Evolutionary conservation across 1,139 yeast genomes (phyloP).

Genomic region (Meyerozyma sp.): DNA sequence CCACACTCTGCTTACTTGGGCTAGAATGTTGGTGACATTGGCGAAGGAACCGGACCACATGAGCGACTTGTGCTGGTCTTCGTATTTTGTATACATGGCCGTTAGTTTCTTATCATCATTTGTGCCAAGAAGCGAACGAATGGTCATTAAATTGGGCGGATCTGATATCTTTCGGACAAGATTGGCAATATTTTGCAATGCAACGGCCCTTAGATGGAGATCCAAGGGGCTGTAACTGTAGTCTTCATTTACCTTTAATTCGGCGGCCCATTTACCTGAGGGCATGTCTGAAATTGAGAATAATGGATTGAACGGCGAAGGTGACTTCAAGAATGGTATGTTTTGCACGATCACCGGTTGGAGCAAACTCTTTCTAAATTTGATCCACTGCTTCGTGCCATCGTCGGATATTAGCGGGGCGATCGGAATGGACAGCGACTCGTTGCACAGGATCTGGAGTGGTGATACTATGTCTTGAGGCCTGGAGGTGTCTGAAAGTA

Average conservation of each 20-base stretch:
- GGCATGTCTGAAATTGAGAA: constrained; percentile 27
- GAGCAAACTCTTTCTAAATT: constrained; percentile 16
- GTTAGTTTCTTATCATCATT: background rate
- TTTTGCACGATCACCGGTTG: constrained; percentile 34
- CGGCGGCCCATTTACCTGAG: constrained; percentile 43
- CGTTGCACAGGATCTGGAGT: constrained; percentile 29
- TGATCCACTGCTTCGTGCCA: constrained; percentile 44
- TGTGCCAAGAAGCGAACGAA: background rate
- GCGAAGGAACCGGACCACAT: too few species aligned
- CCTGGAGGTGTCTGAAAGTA: constrained; percentile 14
- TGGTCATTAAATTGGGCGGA: background rate
- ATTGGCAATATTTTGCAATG: constrained; percentile 22
- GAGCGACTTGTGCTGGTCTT: background rate
- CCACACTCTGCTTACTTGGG: too few species aligned
- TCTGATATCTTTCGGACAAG: background rate
- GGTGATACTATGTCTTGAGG: constrained; percentile 13
- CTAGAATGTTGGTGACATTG: too few species aligned
- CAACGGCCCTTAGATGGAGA: constrained; percentile 23
- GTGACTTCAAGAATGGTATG: constrained; percentile 57
- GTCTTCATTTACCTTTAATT: constrained; percentile 46
- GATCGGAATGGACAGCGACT: constrained; percentile 38
- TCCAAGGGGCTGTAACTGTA: constrained; percentile 41
- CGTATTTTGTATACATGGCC: background rate
- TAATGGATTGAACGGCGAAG: constrained; percentile 37
- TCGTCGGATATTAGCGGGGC: constrained; percentile 60